A percentile compares a stretch with the other conserved stretches of the same genome.
Evolutionary conservation across 805 yeast genomes (phyloP).

Genomic region (Lachancea waltii): DNA sequence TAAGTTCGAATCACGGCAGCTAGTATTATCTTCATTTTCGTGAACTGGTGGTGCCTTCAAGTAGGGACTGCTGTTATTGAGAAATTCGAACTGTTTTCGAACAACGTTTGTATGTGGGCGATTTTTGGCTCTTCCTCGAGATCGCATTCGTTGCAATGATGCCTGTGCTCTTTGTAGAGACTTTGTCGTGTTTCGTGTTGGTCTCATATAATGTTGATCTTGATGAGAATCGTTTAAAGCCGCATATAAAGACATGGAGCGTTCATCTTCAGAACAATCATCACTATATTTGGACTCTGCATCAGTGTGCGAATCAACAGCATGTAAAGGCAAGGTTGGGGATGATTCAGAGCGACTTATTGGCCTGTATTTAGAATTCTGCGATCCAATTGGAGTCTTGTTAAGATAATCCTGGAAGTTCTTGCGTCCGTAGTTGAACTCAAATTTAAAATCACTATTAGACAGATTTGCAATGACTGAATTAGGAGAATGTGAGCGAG

Average conservation of each 20-base stretch:
- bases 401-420: constrained; percentile 9
- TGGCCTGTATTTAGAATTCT: not conserved
- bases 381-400: too few species aligned
- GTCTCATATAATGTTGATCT: constrained; percentile 32
- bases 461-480: constrained; percentile 23
- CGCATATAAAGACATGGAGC: constrained; percentile 60
- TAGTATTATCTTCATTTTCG: constrained; percentile 14
- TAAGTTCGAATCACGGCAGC: constrained; percentile 4
- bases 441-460: constrained; percentile 29
- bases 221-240: constrained; percentile 38
- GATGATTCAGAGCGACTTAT: constrained; percentile 7
- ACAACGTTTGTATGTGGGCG: constrained; percentile 32
- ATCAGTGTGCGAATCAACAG: not conserved
- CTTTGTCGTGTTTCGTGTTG: constrained; percentile 36
- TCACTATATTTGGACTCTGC: constrained; percentile 8
- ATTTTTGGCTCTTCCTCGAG: constrained; percentile 48
- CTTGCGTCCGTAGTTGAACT: constrained; percentile 25
- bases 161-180: constrained; percentile 62
- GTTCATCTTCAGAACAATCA: constrained; percentile 48
- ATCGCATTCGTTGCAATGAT: constrained; percentile 52
- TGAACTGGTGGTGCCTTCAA: constrained; percentile 22
- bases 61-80: constrained; percentile 32
- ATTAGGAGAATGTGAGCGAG: constrained; percentile 1
- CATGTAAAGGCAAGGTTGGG: constrained; percentile 1
- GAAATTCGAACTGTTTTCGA: constrained; percentile 18